These are phyloP conservation scores for Agaricus subrufescens DNA, from an alignment of 768 basidiomycete species.

Conservation along the genomic window DNA sequence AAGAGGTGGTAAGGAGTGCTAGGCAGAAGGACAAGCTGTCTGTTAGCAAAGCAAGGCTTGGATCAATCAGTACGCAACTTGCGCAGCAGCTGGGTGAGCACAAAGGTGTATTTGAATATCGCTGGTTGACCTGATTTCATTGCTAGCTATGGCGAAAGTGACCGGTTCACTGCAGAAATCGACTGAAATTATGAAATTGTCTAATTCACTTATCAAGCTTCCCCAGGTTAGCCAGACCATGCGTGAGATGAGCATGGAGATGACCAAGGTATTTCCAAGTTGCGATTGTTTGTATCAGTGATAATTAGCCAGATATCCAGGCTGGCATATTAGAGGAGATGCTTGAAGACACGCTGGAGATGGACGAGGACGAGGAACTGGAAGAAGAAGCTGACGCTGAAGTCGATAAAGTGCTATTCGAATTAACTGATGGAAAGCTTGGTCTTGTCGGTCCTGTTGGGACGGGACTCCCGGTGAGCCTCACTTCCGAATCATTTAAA, in stretches of 20 bases:
- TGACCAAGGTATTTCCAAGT: constrained; percentile 77
- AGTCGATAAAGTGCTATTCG: constrained; percentile 93
- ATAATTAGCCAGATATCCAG: constrained; percentile 34
- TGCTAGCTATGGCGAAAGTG: constrained; percentile 88
- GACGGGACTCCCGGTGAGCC: constrained; percentile 70
- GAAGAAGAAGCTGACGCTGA: constrained; percentile 97
- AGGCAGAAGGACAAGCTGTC: constrained; percentile 92
- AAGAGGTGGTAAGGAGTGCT: constrained; percentile 90
- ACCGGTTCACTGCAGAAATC: constrained; percentile 98
- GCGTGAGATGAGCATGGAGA: constrained; percentile 99
- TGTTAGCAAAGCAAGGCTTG: constrained; percentile 88
- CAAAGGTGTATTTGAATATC: not conserved
- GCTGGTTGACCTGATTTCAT: not conserved
- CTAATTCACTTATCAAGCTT: constrained; percentile 86
- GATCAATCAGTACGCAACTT: constrained; percentile 86
- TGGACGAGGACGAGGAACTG: constrained; percentile 92
- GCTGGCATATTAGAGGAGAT: constrained; percentile 98
- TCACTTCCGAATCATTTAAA: not conserved
- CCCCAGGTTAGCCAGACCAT: constrained; percentile 91
- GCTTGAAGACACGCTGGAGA: constrained; percentile 88
- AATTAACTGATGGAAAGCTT: constrained; percentile 94
- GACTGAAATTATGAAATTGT: constrained; percentile 97
- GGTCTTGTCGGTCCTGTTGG: constrained; percentile 76
- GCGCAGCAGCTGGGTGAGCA: constrained; percentile 85
- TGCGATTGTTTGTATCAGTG: not conserved